These are phyloP conservation scores for Phenoliferia sp. DNA, from an alignment of 1,284 basidiomycete species.

Conservation along the genomic window DNA sequence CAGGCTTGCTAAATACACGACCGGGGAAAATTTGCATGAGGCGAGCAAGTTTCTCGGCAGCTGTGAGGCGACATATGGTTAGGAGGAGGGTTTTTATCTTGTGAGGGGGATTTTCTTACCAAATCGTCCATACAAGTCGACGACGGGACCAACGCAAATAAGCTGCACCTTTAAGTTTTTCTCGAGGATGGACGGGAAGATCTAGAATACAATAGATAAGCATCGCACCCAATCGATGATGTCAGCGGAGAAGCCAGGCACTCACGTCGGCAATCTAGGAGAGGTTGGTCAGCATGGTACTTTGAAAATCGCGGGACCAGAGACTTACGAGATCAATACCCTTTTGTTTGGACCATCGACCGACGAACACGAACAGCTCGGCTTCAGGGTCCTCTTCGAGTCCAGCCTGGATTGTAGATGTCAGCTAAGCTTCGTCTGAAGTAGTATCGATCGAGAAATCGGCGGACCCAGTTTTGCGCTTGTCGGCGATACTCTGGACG, in stretches of 20 bases:
- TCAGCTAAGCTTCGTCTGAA: too few species aligned
- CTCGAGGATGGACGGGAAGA: not conserved
- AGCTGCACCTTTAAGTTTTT: not conserved
- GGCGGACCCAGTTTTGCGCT: not conserved
- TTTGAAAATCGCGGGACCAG: not conserved
- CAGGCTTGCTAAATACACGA: not conserved
- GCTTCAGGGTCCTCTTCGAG: not conserved
- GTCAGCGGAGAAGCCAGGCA: not conserved
- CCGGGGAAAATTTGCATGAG: not conserved
- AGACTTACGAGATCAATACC: not conserved
- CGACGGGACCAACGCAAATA: not conserved
- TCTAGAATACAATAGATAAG: not conserved
- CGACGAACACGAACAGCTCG: not conserved
- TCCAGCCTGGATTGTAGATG: too few species aligned
- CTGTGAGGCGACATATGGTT: not conserved
- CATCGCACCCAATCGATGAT: too few species aligned
- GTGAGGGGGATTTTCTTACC: not conserved
- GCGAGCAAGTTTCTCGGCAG: not conserved
- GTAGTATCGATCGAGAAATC: too few species aligned
- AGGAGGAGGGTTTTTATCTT: not conserved
- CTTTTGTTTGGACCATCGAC: not conserved
- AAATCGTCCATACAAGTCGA: not conserved
- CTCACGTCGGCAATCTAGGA: not conserved
- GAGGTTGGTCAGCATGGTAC: not conserved
- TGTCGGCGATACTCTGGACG: not conserved